Conservation (phyloP, 2,329 filamentous ascomycete species). For the Paracorniculantispora psalliotae region DNA sequence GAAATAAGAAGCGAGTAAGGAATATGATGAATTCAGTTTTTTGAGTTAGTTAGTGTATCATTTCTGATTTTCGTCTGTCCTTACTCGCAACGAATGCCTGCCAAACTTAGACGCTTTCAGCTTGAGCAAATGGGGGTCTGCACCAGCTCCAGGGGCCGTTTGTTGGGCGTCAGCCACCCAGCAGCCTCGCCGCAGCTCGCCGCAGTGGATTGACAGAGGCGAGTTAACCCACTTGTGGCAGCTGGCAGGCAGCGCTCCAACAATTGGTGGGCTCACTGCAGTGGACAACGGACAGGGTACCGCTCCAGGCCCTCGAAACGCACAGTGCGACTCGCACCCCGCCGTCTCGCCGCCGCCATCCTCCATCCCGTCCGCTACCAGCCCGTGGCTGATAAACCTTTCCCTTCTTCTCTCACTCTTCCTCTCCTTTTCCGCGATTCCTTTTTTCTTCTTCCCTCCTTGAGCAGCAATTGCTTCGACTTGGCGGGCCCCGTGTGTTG, state of each 20-base stretch:
- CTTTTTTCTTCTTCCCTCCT: conserved; percentile 8
- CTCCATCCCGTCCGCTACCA: neutral
- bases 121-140: neutral
- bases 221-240: too few relatives aligned
- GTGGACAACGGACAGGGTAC: neutral
- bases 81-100: neutral
- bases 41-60: too few relatives aligned
- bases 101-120: neutral
- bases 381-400: conserved; percentile 5
- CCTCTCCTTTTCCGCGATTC: neutral
- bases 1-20: too few relatives aligned
- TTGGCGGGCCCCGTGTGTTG: conserved; percentile 1
- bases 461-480: conserved; percentile 14
- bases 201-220: too few relatives aligned
- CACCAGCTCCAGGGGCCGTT: too few relatives aligned
- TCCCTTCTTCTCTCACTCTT: conserved; percentile 2
- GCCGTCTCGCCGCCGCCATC: neutral
- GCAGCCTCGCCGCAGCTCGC: too few relatives aligned
- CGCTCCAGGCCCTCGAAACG: neutral
- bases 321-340: conserved; percentile 7
- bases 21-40: too few relatives aligned
- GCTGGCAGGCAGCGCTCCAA: too few relatives aligned
- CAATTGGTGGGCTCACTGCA: too few relatives aligned
- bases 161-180: neutral
- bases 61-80: neutral